phyloP scores from a whole-genome alignment of 441 rosid genomes.

The Melastoma candidum region DNA sequence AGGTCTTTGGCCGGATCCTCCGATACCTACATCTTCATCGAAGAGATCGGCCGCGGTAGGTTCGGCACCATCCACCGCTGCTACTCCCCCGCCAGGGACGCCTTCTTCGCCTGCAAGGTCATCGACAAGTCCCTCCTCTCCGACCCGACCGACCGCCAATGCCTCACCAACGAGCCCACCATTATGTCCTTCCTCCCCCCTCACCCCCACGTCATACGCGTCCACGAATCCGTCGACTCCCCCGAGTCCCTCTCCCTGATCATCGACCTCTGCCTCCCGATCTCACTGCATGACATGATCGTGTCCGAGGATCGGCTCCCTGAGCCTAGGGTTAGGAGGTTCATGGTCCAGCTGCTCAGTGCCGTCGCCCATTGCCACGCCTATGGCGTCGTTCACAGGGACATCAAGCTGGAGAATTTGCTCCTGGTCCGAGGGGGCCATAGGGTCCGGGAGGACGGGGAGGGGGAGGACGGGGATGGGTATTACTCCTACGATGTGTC shows the following conservation, averaged over 20 bases:
- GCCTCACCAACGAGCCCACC: slow-evolving; percentile 53
- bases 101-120: slow-evolving; percentile 46
- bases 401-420: slow-evolving; percentile 58
- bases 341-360: slow-evolving; percentile 31
- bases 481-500: too few relatives aligned
- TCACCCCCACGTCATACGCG: slow-evolving; percentile 36
- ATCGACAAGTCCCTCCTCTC: slow-evolving; percentile 41
- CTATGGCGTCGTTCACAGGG: slow-evolving; percentile 52
- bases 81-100: slow-evolving; percentile 20
- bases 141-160: slow-evolving; percentile 52
- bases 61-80: slow-evolving; percentile 51
- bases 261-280: slow-evolving; percentile 37
- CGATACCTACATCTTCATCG: slow-evolving; percentile 25
- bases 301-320: slow-evolving; percentile 19
- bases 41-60: slow-evolving; percentile 65
- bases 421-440: slow-evolving; percentile 25
- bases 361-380: slow-evolving; percentile 53
- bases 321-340: slow-evolving; percentile 27
- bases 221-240: slow-evolving; percentile 37
- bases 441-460: too few relatives aligned
- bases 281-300: slow-evolving; percentile 35
- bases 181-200: slow-evolving; percentile 36
- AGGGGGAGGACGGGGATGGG: too few relatives aligned
- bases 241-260: slow-evolving; percentile 44
- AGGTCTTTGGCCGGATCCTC: too few relatives aligned